phyloP scores from a whole-genome alignment of 2,329 filamentous ascomycete genomes.

The Colletotrichum plurivorum region DNA sequence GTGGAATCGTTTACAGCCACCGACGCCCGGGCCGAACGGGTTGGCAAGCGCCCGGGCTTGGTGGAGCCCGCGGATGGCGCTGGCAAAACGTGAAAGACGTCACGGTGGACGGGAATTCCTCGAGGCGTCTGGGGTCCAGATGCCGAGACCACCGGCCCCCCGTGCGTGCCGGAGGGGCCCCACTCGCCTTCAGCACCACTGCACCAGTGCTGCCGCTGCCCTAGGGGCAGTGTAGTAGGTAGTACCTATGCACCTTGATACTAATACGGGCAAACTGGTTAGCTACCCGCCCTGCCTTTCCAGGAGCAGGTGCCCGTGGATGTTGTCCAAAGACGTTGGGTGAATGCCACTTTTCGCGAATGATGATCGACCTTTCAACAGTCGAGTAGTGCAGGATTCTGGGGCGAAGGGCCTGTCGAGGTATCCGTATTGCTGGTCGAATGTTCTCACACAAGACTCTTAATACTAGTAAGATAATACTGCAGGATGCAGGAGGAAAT shows the following conservation, averaged over 20 bases:
- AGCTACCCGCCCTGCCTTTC: not conserved
- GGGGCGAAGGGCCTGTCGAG: too few relatives aligned
- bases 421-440: too few relatives aligned
- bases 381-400: too few relatives aligned
- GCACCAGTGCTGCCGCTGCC: too few relatives aligned
- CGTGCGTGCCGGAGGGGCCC: slow-evolving; percentile 19
- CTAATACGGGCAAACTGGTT: not conserved
- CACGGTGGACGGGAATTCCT: not conserved
- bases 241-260: too few relatives aligned
- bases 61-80: not conserved
- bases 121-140: not conserved
- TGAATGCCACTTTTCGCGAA: not conserved
- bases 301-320: slow-evolving; percentile 10
- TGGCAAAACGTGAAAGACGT: not conserved
- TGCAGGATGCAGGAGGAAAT: slow-evolving; percentile 19
- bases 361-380: not conserved
- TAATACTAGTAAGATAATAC: not conserved
- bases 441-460: too few relatives aligned
- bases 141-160: slow-evolving; percentile 36
- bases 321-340: too few relatives aligned
- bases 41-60: not conserved
- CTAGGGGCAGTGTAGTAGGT: too few relatives aligned
- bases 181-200: not conserved
- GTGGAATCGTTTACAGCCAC: not conserved
- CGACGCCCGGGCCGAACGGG: slow-evolving; percentile 11